Percentiles rank a stretch among this genome's conserved stretches.
These are phyloP conservation scores for Colletotrichum australisinense DNA, from an alignment of 2,329 filamentous ascomycete species.

Conservation along the genomic window DNA sequence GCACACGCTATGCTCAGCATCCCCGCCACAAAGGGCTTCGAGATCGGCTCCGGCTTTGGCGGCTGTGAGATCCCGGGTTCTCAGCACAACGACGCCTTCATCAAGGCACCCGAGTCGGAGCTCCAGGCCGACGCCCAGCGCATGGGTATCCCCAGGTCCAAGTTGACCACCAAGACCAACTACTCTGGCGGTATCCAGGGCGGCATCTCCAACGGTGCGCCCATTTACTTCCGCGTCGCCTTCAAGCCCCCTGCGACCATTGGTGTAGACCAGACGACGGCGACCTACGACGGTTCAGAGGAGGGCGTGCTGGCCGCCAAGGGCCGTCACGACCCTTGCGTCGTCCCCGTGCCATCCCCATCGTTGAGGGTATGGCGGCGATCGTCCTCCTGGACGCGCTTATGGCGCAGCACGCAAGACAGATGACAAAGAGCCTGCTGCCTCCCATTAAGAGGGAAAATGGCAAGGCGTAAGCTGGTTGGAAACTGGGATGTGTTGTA, in stretches of 20 bases:
- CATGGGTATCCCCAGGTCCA: slow-evolving; percentile 63
- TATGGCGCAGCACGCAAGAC: slow-evolving; percentile 79
- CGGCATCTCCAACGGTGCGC: slow-evolving; percentile 92
- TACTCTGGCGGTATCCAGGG: slow-evolving; percentile 96
- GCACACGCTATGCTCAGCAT: slow-evolving; percentile 96
- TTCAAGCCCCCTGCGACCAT: slow-evolving; percentile 98
- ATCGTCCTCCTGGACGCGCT: slow-evolving; percentile 89
- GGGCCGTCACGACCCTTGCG: slow-evolving; percentile 93
- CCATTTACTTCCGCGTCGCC: slow-evolving; percentile 92
- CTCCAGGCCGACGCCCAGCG: slow-evolving; percentile 47
- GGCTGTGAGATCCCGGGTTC: slow-evolving; percentile 89
- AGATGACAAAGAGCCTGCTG: slow-evolving; percentile 40
- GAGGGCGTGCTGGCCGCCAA: slow-evolving; percentile 89
- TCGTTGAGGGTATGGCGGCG: slow-evolving; percentile 92
- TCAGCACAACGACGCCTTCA: slow-evolving; percentile 91
- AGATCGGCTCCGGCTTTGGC: slow-evolving; percentile 92
- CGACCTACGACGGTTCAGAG: slow-evolving; percentile 76
- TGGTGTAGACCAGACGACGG: slow-evolving; percentile 86
- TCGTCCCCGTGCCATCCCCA: slow-evolving; percentile 87
- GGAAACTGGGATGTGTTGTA: slow-evolving; percentile 13
- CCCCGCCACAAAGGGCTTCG: slow-evolving; percentile 94
- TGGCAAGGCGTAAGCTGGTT: slow-evolving; percentile 8
- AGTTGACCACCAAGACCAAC: slow-evolving; percentile 89
- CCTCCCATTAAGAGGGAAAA: slow-evolving; percentile 31
- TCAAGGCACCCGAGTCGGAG: slow-evolving; percentile 62